Percentiles rank a stretch among this genome's conserved stretches.
phyloP scores from a whole-genome alignment of 805 yeast genomes.

The Hanseniaspora taiwanica region DNA sequence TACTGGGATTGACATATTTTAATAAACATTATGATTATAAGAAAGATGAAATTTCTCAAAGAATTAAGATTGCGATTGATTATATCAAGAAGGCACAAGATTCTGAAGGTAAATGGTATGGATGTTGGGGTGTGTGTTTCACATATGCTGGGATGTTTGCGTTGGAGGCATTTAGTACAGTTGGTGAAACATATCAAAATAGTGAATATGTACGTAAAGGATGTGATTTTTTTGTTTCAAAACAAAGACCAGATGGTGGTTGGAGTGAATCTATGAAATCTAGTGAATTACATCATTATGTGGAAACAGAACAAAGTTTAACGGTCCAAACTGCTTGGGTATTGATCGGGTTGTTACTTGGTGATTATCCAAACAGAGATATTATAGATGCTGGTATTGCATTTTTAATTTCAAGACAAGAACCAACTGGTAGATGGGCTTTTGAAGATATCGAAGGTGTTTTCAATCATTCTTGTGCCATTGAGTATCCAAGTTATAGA shows the following conservation, averaged over 20 bases:
- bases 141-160: slow-evolving; percentile 98
- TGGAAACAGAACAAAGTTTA: slow-evolving; percentile 46
- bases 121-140: slow-evolving; percentile 95
- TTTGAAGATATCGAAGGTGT: slow-evolving; percentile 88
- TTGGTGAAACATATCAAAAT: slow-evolving; percentile 49
- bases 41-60: slow-evolving; percentile 45
- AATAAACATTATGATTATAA: slow-evolving; percentile 53
- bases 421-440: slow-evolving; percentile 63
- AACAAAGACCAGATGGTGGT: slow-evolving; percentile 84
- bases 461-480: slow-evolving; percentile 86
- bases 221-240: slow-evolving; percentile 67
- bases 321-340: slow-evolving; percentile 94
- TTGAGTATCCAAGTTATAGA: slow-evolving; percentile 90
- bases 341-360: slow-evolving; percentile 64
- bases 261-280: slow-evolving; percentile 96
- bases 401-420: slow-evolving; percentile 53
- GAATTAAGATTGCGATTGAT: slow-evolving; percentile 60
- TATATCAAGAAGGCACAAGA: slow-evolving; percentile 61
- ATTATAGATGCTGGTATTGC: slow-evolving; percentile 52
- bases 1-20: slow-evolving; percentile 76
- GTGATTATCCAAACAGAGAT: slow-evolving; percentile 58
- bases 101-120: slow-evolving; percentile 92
- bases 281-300: slow-evolving; percentile 68
- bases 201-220: slow-evolving; percentile 54
- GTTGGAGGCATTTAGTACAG: slow-evolving; percentile 71